Evolutionary conservation across 768 basidiomycete genomes (phyloP).

Genomic region (Peribolospora kevripleyi): DNA sequence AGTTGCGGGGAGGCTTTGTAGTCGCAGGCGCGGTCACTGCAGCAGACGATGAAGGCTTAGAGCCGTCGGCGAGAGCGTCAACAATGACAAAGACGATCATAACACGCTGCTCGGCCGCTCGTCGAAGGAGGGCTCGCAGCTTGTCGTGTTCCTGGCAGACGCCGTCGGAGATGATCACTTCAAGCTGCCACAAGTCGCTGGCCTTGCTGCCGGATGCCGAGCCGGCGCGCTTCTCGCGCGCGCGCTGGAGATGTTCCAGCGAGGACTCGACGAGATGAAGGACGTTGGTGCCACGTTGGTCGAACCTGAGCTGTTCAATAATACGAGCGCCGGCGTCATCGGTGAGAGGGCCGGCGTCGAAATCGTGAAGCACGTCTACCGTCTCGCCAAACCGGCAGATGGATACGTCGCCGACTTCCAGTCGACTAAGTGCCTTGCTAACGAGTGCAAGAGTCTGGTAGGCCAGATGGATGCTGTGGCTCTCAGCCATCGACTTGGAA

Average conservation of each 20-base stretch:
- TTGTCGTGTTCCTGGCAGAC: conserved; percentile 86
- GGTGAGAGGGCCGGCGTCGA: conserved; percentile 54
- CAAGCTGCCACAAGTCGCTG: conserved; percentile 81
- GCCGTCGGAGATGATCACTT: conserved; percentile 98
- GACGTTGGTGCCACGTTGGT: conserved; percentile 72
- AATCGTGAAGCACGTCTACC: conserved; percentile 70
- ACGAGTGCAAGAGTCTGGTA: conserved; percentile 83
- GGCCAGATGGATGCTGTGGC: conserved; percentile 72
- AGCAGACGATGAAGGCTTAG: conserved; percentile 4
- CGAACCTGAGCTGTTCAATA: conserved; percentile 63
- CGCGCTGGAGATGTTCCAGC: conserved; percentile 36
- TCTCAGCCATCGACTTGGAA: conserved; percentile 87
- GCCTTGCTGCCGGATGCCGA: conserved; percentile 29
- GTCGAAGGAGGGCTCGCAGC: conserved; percentile 50
- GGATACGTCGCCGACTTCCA: conserved; percentile 86
- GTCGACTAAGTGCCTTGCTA: conserved; percentile 61
- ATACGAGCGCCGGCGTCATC: conserved; percentile 58
- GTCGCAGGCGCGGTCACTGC: conserved; percentile 5
- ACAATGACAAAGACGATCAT: conserved; percentile 92
- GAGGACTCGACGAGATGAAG: conserved; percentile 42
- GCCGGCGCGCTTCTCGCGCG: conserved; percentile 39
- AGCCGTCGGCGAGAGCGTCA: conserved; percentile 42
- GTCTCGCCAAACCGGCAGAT: conserved; percentile 72
- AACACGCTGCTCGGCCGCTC: conserved; percentile 67
- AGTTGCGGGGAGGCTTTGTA: conserved; percentile 27